Base-by-base conservation (phyloP, 2,329 filamentous ascomycete species). In the Penicillium digitatum region DNA sequence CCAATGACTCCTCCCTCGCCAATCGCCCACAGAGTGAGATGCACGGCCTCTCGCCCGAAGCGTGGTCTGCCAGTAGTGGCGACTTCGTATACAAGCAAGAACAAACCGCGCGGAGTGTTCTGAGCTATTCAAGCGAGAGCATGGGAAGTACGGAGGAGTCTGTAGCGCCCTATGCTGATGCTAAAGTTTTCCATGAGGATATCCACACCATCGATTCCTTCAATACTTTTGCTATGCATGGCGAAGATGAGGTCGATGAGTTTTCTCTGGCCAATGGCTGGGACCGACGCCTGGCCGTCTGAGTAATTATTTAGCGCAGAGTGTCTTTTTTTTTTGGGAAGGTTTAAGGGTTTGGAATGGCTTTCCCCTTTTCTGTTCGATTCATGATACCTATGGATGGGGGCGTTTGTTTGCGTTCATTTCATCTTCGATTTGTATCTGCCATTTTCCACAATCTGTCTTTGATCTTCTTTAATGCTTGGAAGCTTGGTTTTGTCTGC, bases 121-220 rank as follows among this genome's bases (percentile, higher is more conserved):
- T 83, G 29, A 84, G 82, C 68, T 81, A 83, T 57, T 83, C 81
- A 6, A 82, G 84, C 44, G 82, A 85, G 66, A 84, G 81, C 55
- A 62, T 84, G 54, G 82, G 79, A 14, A 82, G 80, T 48, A 75
- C 76, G 16, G 82, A 81, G 16, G 79, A 81, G 2, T 56, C 60
- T 11, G 22, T 64, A n/a, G 55, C 64, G 3, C 62, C 65, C 4
- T 56, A 62, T 7, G 29, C 46, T 3, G 66, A 69, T 40, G 46
- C 62, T 22, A 61, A 60, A 12, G 44, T 65, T n/a, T 65, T 60
- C 14, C 58, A 65, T 14, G 68, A 69, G 27, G 67, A 72, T n/a
- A 60, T 68, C 20, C 62, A 59, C 18, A 47, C 71, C 14, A 48
- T 70, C 24, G 71, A 74, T 48, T 62, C 72, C 0, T 75, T 75